Conservation (phyloP, 176 grass and related monocot genomes). For the Zea mays region DNA sequence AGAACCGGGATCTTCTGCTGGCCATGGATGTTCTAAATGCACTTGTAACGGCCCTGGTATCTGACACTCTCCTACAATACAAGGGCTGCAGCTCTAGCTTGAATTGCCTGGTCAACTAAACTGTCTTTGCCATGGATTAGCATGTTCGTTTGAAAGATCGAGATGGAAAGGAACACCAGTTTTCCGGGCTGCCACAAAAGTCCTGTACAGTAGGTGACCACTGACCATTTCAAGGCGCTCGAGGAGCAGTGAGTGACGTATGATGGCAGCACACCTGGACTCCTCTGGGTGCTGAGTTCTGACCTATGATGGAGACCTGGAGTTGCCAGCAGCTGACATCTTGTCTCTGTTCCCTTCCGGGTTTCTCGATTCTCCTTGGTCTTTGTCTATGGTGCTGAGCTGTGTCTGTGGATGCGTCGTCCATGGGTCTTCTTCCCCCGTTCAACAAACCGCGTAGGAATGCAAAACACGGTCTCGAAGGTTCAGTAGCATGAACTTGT, state of each 20-base stretch:
- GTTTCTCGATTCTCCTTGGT: not conserved
- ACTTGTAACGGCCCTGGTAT: not conserved
- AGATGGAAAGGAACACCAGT: not conserved
- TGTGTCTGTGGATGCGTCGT: not conserved
- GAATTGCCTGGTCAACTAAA: conserved; percentile 10
- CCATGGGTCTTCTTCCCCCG: not conserved
- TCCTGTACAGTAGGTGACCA: conserved; percentile 20
- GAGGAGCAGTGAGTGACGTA: not conserved
- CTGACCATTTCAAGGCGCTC: conserved; percentile 38
- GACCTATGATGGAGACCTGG: not conserved
- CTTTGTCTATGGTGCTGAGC: not conserved
- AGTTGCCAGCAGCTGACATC: not conserved
- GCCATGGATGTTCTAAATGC: not conserved
- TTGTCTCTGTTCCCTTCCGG: not conserved
- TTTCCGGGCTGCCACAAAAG: not conserved
- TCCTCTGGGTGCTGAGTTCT: not conserved
- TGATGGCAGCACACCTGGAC: conserved; percentile 8
- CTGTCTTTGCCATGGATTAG: not conserved
- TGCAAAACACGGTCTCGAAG: not conserved
- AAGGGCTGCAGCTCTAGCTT: not conserved
- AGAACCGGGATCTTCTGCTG: not conserved
- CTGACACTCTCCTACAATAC: not conserved
- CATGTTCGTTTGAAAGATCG: conserved; percentile 7
- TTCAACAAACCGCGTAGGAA: not conserved
- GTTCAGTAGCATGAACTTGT: not conserved